A percentile compares a stretch with the other conserved stretches of the same genome.
Evolutionary conservation across 148 eudicot species (phyloP).

Genomic region (Agrostemma githago): DNA sequence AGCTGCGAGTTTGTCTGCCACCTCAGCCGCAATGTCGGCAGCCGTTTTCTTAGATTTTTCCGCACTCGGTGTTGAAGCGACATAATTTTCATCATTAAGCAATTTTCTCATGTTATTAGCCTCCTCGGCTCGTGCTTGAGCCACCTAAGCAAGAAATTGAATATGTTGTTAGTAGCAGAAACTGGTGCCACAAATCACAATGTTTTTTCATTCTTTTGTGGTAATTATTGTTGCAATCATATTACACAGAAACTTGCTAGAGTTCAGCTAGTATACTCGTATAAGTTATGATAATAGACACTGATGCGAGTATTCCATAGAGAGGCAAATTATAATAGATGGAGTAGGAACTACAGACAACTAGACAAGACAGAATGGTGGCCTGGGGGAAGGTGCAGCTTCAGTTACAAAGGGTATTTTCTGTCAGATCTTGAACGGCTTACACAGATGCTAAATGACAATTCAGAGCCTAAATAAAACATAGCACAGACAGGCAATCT

Average conservation of each 20-base stretch:
- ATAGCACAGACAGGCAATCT: background rate
- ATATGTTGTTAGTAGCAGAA: conserved; percentile 3
- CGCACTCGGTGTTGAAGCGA: conserved; percentile 32
- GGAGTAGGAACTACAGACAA: background rate
- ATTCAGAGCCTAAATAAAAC: background rate
- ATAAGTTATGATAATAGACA: background rate
- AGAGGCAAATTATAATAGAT: too few relatives aligned
- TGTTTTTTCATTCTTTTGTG: background rate
- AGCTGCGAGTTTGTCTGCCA: conserved; percentile 89
- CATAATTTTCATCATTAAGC: conserved; percentile 61
- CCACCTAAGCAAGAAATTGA: conserved; percentile 49
- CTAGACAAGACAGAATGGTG: background rate
- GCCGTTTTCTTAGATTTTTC: conserved; percentile 57
- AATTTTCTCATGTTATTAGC: conserved; percentile 56
- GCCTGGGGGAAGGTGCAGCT: background rate
- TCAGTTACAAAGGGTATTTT: background rate
- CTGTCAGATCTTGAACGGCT: background rate
- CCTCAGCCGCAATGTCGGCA: conserved; percentile 91
- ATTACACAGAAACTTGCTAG: background rate
- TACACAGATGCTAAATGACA: background rate
- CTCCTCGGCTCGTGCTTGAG: conserved; percentile 73
- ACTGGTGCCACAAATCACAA: background rate
- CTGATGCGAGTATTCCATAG: background rate
- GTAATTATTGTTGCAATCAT: background rate
- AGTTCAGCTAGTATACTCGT: background rate